Percentiles rank a stretch among this genome's conserved stretches.
Conservation (phyloP, 2,329 filamentous ascomycete genomes). For the Alternaria angustiovoidea region DNA sequence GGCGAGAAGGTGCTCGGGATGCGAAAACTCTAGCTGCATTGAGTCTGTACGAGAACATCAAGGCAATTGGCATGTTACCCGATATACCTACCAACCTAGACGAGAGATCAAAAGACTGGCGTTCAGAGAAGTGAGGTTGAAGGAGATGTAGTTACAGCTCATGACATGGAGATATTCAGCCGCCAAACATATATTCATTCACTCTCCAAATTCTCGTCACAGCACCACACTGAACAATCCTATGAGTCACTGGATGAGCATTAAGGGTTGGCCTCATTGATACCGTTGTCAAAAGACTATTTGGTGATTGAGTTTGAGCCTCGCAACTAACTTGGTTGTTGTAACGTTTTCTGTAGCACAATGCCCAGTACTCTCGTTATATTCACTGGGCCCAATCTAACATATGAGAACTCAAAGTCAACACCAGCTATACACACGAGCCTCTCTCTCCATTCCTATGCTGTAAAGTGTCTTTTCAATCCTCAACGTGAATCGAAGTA, state of each 20-base stretch:
- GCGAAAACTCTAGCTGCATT: slow-evolving; percentile 64
- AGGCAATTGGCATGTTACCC: slow-evolving; percentile 55
- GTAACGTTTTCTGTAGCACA: background rate
- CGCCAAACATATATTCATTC: background rate
- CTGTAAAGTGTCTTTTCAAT: background rate
- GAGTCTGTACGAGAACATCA: slow-evolving; percentile 64
- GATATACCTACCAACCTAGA: slow-evolving; percentile 28
- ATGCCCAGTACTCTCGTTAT: background rate
- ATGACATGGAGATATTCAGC: background rate
- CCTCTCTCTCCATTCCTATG: background rate
- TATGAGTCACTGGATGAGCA: background rate
- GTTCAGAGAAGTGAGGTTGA: background rate
- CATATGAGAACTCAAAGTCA: background rate
- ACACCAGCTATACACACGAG: background rate
- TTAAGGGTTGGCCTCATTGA: background rate
- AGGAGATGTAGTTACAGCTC: background rate
- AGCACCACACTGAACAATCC: background rate
- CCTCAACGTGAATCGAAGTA: background rate
- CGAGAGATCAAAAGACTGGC: slow-evolving; percentile 13
- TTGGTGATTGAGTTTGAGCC: background rate
- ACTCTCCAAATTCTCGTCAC: background rate
- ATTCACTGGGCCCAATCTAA: background rate
- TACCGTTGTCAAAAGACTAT: background rate
- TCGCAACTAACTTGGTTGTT: background rate
- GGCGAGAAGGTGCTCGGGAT: slow-evolving; percentile 64